Conservation (phyloP, 257 asterid genomes). For the Ilex aquifolium region DNA sequence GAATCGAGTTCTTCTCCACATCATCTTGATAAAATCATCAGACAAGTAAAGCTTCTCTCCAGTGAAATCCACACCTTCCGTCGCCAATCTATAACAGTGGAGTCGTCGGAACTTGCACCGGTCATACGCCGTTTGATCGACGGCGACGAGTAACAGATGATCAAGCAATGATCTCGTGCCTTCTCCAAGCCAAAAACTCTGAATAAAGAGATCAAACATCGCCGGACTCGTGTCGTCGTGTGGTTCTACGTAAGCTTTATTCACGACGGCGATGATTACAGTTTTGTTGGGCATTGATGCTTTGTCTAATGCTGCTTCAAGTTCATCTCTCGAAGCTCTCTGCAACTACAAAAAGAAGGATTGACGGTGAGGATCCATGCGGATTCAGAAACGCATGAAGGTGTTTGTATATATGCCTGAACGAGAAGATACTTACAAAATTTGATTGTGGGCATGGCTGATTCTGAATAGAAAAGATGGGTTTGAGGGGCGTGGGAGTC, state of each 20-base stretch:
- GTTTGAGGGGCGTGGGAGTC: slow-evolving; percentile 16
- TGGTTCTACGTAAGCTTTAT: not conserved
- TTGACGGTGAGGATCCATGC: not conserved
- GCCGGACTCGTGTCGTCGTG: not conserved
- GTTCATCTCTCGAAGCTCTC: not conserved
- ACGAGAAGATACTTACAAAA: slow-evolving; percentile 10
- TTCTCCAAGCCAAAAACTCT: not conserved
- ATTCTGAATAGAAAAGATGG: slow-evolving; percentile 1
- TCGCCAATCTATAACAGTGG: not conserved
- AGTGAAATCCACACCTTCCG: not conserved
- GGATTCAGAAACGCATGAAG: too few relatives aligned
- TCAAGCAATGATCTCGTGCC: not conserved
- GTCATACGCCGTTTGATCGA: not conserved
- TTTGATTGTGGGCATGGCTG: slow-evolving; percentile 5
- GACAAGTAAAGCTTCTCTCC: not conserved
- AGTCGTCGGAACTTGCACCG: not conserved
- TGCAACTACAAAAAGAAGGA: not conserved
- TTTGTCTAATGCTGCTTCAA: not conserved
- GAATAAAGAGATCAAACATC: not conserved
- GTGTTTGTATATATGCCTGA: not conserved
- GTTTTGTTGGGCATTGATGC: not conserved
- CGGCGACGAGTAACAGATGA: not conserved
- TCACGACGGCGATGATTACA: not conserved
- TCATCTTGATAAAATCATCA: not conserved
- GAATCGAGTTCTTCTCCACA: not conserved